Conservation (phyloP, 2,329 filamentous ascomycete genomes). For the Nemania diffusa region DNA sequence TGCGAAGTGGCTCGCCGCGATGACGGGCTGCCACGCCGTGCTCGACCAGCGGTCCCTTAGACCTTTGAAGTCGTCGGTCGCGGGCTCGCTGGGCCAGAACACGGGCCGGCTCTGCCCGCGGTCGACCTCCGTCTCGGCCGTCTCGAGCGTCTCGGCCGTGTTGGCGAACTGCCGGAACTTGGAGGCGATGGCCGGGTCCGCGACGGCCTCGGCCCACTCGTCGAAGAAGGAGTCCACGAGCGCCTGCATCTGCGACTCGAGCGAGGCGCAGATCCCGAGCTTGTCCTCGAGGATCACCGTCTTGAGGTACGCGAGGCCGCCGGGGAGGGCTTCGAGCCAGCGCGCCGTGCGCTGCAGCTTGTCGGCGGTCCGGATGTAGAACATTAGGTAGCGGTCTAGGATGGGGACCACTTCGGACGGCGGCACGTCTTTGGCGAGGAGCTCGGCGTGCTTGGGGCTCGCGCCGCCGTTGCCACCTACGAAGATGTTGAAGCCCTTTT, state of each 20-base stretch:
- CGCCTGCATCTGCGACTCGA: constrained; percentile 89
- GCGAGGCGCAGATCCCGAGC: constrained; percentile 83
- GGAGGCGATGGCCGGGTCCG: constrained; percentile 71
- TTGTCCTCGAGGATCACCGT: constrained; percentile 87
- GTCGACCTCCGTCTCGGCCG: constrained; percentile 76
- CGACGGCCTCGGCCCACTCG: constrained; percentile 88
- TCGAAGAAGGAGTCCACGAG: constrained; percentile 87
- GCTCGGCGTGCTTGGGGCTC: constrained; percentile 82
- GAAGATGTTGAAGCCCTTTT: constrained; percentile 94
- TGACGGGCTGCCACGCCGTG: constrained; percentile 82
- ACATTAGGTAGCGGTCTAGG: constrained; percentile 88
- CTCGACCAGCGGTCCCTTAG: constrained; percentile 70
- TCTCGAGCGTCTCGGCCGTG: constrained; percentile 75
- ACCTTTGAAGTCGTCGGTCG: constrained; percentile 77
- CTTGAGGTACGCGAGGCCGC: constrained; percentile 83
- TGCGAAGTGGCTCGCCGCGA: constrained; percentile 75
- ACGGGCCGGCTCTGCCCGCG: constrained; percentile 78
- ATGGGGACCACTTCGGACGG: constrained; percentile 85
- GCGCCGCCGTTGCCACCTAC: constrained; percentile 91
- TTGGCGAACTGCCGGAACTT: constrained; percentile 88
- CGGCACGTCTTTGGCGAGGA: constrained; percentile 86
- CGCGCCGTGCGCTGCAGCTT: constrained; percentile 88
- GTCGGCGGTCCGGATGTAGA: constrained; percentile 93
- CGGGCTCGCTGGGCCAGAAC: constrained; percentile 76
- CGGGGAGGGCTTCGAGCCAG: constrained; percentile 86